phyloP scores from a whole-genome alignment of 2,329 filamentous ascomycete genomes.

The Geosmithia morbida region DNA sequence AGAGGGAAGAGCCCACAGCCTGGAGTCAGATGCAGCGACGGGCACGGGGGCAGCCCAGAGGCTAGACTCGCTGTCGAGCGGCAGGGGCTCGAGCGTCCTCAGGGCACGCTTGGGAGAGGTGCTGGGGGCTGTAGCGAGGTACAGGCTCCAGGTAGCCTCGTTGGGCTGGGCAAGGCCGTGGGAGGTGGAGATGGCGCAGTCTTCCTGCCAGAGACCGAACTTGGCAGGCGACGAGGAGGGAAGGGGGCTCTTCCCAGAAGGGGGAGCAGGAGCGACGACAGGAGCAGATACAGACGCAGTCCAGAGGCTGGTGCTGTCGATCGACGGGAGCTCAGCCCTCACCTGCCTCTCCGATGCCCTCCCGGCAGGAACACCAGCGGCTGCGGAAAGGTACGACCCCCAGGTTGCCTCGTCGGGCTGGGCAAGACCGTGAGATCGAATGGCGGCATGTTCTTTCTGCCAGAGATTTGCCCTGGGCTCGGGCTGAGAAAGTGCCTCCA shows the following conservation, averaged over 20 bases:
- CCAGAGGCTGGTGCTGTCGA: too few species aligned
- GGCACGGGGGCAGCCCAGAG: background rate
- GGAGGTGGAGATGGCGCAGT: background rate
- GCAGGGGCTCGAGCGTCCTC: background rate
- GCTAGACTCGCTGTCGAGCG: background rate
- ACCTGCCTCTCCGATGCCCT: too few species aligned
- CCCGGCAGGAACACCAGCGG: background rate
- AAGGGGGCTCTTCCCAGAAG: too few species aligned
- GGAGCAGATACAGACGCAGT: too few species aligned
- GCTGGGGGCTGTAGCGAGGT: background rate
- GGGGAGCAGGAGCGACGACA: too few species aligned
- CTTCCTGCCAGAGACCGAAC: too few species aligned
- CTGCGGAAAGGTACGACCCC: background rate
- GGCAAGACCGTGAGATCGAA: background rate
- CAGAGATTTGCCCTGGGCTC: conserved; percentile 1
- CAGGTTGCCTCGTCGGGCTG: background rate
- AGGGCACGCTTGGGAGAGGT: background rate
- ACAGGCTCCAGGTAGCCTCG: conserved; percentile 16
- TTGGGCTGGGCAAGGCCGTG: conserved; percentile 19
- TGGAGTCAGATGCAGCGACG: too few species aligned
- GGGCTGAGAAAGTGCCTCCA: too few species aligned
- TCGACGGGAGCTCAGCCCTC: too few species aligned
- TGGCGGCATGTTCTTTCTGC: background rate
- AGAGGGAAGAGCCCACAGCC: background rate
- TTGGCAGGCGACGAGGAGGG: too few species aligned